Conservation (phyloP, 768 basidiomycete species). For the Boletus huronensis region DNA sequence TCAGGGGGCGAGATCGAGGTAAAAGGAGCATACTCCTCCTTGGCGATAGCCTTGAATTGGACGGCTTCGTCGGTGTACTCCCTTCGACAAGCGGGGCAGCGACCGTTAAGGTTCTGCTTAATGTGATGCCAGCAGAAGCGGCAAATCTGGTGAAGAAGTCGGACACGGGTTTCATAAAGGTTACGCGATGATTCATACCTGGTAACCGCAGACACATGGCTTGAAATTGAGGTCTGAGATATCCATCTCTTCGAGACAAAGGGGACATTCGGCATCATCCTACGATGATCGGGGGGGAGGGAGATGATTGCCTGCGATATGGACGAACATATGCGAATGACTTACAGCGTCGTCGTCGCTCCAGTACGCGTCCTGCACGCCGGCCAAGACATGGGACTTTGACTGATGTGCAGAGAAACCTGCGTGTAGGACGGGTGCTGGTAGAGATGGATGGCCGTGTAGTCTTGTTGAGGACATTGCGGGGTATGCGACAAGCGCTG, state of each 20-base stretch:
- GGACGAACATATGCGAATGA: constrained; percentile 7
- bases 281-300: constrained; percentile 34
- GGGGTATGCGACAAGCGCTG: constrained; percentile 1
- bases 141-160: constrained; percentile 68
- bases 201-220: constrained; percentile 98
- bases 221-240: constrained; percentile 98
- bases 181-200: constrained; percentile 47
- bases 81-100: constrained; percentile 94
- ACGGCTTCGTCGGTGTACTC: constrained; percentile 90
- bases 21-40: constrained; percentile 79
- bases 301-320: constrained; percentile 13
- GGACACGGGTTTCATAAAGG: constrained; percentile 14
- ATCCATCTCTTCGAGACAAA: constrained; percentile 99
- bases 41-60: constrained; percentile 92
- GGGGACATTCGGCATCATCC: constrained; percentile 97
- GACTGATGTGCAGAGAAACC: constrained; percentile 71
- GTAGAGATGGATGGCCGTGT: constrained; percentile 60
- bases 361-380: constrained; percentile 96
- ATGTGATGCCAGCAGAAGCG: constrained; percentile 99
- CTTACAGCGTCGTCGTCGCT: constrained; percentile 85
- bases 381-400: constrained; percentile 82
- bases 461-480: constrained; percentile 53
- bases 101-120: constrained; percentile 90
- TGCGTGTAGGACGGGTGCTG: constrained; percentile 70
- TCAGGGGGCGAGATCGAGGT: not conserved